These are phyloP conservation scores for Rasamsonia emersonii DNA, from an alignment of 2,329 filamentous ascomycete genomes.

Conservation along the genomic window DNA sequence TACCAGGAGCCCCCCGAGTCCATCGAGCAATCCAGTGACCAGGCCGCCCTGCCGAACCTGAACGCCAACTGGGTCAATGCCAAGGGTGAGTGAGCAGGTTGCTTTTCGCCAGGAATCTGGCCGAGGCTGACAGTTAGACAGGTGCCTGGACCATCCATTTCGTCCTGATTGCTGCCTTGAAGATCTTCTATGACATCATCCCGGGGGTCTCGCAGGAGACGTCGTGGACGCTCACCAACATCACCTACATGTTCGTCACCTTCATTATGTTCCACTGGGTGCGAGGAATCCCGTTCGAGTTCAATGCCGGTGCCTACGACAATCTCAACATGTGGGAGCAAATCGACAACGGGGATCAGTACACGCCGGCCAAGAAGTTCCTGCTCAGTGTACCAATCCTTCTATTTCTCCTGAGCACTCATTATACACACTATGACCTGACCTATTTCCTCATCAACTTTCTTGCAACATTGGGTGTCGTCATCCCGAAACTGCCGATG, in stretches of 20 bases:
- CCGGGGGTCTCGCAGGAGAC: conserved; percentile 95
- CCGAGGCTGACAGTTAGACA: conserved; percentile 8
- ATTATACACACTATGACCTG: conserved; percentile 97
- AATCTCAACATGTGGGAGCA: conserved; percentile 99
- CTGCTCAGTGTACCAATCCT: conserved; percentile 88
- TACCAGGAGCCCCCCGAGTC: conserved; percentile 96
- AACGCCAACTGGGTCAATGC: conserved; percentile 99
- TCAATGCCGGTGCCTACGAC: conserved; percentile 97
- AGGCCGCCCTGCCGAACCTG: conserved; percentile 85
- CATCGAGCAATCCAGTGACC: conserved; percentile 94
- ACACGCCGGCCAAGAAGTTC: conserved; percentile 98
- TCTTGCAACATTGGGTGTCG: conserved; percentile 79
- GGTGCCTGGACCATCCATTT: conserved; percentile 95
- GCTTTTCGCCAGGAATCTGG: conserved; percentile 6
- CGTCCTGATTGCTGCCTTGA: conserved; percentile 80
- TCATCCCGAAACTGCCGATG: conserved; percentile 92
- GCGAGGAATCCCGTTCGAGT: conserved; percentile 94
- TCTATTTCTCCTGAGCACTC: conserved; percentile 91
- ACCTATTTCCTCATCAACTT: conserved; percentile 98
- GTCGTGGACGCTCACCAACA: conserved; percentile 97
- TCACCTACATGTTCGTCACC: conserved; percentile 97
- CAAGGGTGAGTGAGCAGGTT: conserved; percentile 61
- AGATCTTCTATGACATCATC: conserved; percentile 95
- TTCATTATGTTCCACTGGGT: conserved; percentile 99
- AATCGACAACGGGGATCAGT: conserved; percentile 97